Evolutionary conservation across 345 rosid genomes (phyloP), one percentile per base, ranked within the genome.

Genomic region (Noccaea bulbosa): DNA sequence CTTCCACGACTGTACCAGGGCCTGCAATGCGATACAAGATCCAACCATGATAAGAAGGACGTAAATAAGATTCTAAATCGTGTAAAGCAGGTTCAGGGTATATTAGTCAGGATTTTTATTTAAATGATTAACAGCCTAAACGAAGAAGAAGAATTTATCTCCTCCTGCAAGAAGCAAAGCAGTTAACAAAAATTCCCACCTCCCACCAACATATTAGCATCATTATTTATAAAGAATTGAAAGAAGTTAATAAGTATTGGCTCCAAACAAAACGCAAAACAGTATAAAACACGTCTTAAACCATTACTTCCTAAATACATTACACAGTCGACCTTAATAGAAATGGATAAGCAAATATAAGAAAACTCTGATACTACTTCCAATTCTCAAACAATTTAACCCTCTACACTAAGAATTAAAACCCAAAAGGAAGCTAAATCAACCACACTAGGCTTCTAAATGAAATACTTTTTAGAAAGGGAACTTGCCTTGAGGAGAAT

Each of bases 1-100:
- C 95, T 68, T 86, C 91, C 72, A 84, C 79, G 57, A 86, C 81
- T 69, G 81, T 64, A 67, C 70, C 80, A 56, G 87, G 27, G 71
- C 83, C 97, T 93, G 84, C 69, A 77, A 52, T 8, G 52, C 14
- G 14, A 47, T 15, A 55, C 58, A 71, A 46, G 52, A 61, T 65
- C 68, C 40, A 71, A 66, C 22, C 38, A 63, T 40, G 46, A 11
- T 65, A 49, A 77, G 58, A 66, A 30, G 44, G 37, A 52, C 10
- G 52, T 11, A 60, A 39, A 38, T 9, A 57, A 56, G 32, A 39
- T 17, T 57, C 16, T 46, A 47, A 37, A 10, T 10, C 61, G 2
- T 67, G 62, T 41, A 22, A 59, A 59, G 33, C 57, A 64, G 22
- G 17, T 41, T 40, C 32, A 66, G 27, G 67, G 20, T 50, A 66